A percentile compares a stretch with the other conserved stretches of the same genome.
Evolutionary conservation across 1,139 yeast species (phyloP).

Genomic region (Kodamaea ohmeri): DNA sequence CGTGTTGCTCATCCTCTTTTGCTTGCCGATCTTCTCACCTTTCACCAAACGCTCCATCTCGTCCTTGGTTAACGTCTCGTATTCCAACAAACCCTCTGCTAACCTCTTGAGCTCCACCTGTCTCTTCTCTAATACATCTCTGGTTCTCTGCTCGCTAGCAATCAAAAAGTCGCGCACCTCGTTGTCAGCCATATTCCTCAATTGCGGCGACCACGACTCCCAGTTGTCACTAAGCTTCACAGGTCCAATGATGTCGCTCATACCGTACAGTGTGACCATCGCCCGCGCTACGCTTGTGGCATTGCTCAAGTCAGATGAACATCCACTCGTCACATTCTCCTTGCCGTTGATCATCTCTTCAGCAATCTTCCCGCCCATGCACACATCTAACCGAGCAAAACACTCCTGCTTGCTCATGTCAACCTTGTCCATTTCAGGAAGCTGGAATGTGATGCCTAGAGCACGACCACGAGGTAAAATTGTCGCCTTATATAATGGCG

Average conservation of each 20-base stretch:
- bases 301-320: conserved; percentile 83
- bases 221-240: conserved; percentile 83
- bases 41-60: conserved; percentile 84
- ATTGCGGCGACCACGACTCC: conserved; percentile 90
- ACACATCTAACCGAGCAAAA: conserved; percentile 87
- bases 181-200: conserved; percentile 86
- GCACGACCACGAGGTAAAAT: conserved; percentile 96
- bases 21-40: conserved; percentile 71
- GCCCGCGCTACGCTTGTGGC: conserved; percentile 95
- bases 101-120: conserved; percentile 75
- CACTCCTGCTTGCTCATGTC: conserved; percentile 90
- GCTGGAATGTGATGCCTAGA: conserved; percentile 91
- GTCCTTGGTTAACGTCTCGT: conserved; percentile 88
- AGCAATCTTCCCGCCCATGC: conserved; percentile 99
- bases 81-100: conserved; percentile 91
- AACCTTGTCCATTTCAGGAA: conserved; percentile 97
- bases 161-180: conserved; percentile 79
- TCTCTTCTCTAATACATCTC: conserved; percentile 59
- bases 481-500: conserved; percentile 94
- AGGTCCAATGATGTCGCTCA: conserved; percentile 94
- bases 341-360: conserved; percentile 90
- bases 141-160: conserved; percentile 76
- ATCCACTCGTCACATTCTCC: conserved; percentile 91
- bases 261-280: conserved; percentile 95
- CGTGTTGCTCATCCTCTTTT: conserved; percentile 69